Percentiles rank a stretch among this genome's conserved stretches.
Conservation (phyloP, 352 stramenopile genomes). For the Globisporangium splendens region DNA sequence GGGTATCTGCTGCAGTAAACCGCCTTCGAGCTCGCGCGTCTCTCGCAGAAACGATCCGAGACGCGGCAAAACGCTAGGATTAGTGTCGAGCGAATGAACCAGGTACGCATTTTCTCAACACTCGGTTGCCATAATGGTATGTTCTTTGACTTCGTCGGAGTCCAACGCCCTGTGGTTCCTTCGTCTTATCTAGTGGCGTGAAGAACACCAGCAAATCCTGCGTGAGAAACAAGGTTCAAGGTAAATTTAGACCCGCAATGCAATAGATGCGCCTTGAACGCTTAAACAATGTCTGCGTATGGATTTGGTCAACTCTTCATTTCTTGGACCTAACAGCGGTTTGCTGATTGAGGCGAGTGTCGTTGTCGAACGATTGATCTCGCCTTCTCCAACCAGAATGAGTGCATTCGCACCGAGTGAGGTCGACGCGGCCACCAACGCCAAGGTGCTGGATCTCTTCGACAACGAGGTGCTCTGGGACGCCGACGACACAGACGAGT, state of each 20-base stretch:
- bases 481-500: conserved; percentile 46
- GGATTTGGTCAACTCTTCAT: too few relatives aligned
- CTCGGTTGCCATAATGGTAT: not conserved
- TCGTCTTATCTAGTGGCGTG: conserved; percentile 21
- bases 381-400: not conserved
- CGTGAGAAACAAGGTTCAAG: not conserved
- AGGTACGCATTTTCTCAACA: not conserved
- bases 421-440: not conserved
- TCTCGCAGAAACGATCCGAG: not conserved
- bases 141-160: not conserved
- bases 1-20: too few relatives aligned
- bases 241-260: not conserved
- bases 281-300: too few relatives aligned
- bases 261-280: too few relatives aligned
- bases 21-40: not conserved
- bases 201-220: conserved; percentile 34
- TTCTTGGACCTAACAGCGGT: too few relatives aligned
- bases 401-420: not conserved
- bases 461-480: conserved; percentile 60
- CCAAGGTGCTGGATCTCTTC: conserved; percentile 33
- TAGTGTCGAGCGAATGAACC: not conserved
- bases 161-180: too few relatives aligned
- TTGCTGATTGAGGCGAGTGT: too few relatives aligned
- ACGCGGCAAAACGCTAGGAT: not conserved
- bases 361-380: not conserved